These are phyloP conservation scores for Mycena alexandri DNA, from an alignment of 768 basidiomycete species.

Conservation along the genomic window DNA sequence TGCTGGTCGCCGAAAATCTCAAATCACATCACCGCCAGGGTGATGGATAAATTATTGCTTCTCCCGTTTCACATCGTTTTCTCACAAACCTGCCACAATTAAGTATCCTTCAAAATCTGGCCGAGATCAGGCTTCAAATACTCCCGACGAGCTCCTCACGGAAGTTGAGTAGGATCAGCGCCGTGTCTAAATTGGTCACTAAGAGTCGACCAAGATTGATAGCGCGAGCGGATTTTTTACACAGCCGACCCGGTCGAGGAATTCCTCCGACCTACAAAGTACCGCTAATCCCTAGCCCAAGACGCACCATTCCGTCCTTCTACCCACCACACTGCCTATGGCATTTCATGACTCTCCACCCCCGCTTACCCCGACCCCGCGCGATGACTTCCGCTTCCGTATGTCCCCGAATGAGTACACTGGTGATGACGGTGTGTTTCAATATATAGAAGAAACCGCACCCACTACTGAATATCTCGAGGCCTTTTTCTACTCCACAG, in stretches of 20 bases:
- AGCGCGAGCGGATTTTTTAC: conserved; percentile 16
- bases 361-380: conserved; percentile 7
- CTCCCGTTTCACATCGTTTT: no score
- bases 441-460: neutral
- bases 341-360: neutral
- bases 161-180: neutral
- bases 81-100: no score
- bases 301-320: neutral
- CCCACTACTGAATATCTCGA: conserved; percentile 5
- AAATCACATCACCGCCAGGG: no score
- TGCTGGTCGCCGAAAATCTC: no score
- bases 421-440: conserved; percentile 32
- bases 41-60: no score
- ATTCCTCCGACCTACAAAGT: conserved; percentile 22
- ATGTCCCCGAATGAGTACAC: conserved; percentile 6
- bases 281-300: conserved; percentile 1
- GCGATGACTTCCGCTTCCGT: neutral
- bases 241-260: conserved; percentile 29
- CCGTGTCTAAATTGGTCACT: conserved; percentile 27
- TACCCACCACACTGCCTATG: neutral
- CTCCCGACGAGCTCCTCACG: conserved; percentile 14
- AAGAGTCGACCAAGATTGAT: conserved; percentile 13
- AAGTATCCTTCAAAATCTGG: no score
- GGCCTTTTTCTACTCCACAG: conserved; percentile 34
- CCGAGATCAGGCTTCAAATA: no score